Base-by-base conservation (phyloP, 108 stramenopile genomes). In the Epipyxis sp. region DNA sequence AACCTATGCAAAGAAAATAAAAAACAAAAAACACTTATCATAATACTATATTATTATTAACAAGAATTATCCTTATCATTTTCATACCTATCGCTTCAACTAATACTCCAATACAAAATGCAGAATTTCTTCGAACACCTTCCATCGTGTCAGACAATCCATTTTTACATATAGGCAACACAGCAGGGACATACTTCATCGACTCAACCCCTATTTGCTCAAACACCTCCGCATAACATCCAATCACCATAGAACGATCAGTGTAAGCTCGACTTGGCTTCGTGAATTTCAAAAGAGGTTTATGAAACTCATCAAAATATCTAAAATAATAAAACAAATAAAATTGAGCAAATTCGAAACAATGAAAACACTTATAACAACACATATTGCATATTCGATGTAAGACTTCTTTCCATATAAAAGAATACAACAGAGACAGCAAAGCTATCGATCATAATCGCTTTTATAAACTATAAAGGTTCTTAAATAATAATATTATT, bases 181-280 rank as follows among this genome's bases (percentile, higher is more conserved):
- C 42, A 35, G 77, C 50, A 76, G 85, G 82, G 90, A 93, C 93
- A 82, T 95, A 89, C 0, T 91, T 91, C 2, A 92, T 90, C 29
- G 86, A 81, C 1, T 83, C 83, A 34, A 59, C 71, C 71, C 89
- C 91, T 39, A 94, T 69, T 79, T 92, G 91, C 78, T 92, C 92
- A 0, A 94, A 92, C 57, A 96, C 88, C 81, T 96, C 97, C 30
- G 94, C 95, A 43, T 94, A 82, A 83, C 93, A 94, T 6, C 97
- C 95, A 37, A 96, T 87, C 37, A 92, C 94, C 95, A 96, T 98
- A 42, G 92, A 86, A 77, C 97, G 89, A 74, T 96, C 97, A 58
- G 89, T 87, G 29, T 93, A 82, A 42, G 94, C 92, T 25, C 94
- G 87, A 1, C 90, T 90, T 0, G 93, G 87, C 86, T 93, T 95